Conservation (phyloP, 1,139 yeast species). For the Blastobotrys apis region DNA sequence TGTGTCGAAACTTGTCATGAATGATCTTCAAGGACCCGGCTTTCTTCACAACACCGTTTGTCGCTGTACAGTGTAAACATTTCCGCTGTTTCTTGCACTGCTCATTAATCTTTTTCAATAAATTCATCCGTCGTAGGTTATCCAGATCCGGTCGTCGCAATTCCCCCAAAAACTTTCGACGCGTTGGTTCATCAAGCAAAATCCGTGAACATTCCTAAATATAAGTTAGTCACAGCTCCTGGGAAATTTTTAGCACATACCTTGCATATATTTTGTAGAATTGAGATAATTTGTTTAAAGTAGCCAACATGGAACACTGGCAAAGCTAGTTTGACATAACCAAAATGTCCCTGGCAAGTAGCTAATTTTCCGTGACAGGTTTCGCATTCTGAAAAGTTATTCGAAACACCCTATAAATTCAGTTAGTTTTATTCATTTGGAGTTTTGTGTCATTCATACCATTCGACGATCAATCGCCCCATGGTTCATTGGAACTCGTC, state of each 20-base stretch:
- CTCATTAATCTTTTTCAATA: conserved; percentile 74
- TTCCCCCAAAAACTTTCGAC: conserved; percentile 65
- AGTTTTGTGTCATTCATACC: too few species aligned
- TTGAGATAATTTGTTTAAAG: conserved; percentile 85
- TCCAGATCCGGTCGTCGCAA: conserved; percentile 85
- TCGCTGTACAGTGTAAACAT: conserved; percentile 79
- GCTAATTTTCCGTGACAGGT: conserved; percentile 93
- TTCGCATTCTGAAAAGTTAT: conserved; percentile 74
- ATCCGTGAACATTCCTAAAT: conserved; percentile 65
- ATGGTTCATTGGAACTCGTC: conserved; percentile 68
- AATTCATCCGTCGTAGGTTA: conserved; percentile 85
- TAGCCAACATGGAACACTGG: conserved; percentile 98
- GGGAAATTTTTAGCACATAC: conserved; percentile 8
- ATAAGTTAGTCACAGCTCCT: conserved; percentile 10
- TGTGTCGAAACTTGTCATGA: conserved; percentile 94
- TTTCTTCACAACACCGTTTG: conserved; percentile 95
- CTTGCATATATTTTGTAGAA: conserved; percentile 88
- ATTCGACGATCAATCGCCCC: conserved; percentile 91
- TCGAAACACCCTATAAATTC: conserved; percentile 70
- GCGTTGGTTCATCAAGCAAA: conserved; percentile 66
- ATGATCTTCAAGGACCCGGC: conserved; percentile 95
- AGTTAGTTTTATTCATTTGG: conserved; percentile 6
- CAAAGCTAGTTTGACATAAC: conserved; percentile 84
- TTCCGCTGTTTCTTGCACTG: conserved; percentile 95
- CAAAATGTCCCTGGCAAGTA: conserved; percentile 97